Base-by-base conservation (phyloP, 192 early-diverging fungal species). In the Diversispora epigaea region DNA sequence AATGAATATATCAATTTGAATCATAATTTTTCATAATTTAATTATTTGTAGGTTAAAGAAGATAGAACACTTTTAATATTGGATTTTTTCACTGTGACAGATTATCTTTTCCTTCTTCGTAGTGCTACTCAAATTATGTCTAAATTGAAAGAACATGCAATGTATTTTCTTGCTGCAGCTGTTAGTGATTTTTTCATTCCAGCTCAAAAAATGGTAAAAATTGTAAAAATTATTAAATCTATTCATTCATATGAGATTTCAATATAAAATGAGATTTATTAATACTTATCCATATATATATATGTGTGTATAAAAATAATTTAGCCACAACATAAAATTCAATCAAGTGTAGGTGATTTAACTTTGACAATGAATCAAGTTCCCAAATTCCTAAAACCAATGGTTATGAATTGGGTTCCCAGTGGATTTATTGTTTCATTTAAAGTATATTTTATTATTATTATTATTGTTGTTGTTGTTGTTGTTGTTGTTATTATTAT, bases 101-200 rank as follows among this genome's bases (percentile, higher is more conserved):
- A 98, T 66, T 99, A 99, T 76, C 81, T 99, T 52, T 98, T 97
- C 77, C 80, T 94, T 43, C 86, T 99, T 21, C 89, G 93, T 7
- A 85, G 87, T 44, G 87, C 91, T 15, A 90, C 95, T 1, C 79
- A 84, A 44, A 81, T 90, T 49, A 82, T 98, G 77, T 84, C 89
- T 6, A 78, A 77, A 12, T 71, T 96, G 68, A 83, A 90, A 8
- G 78, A 89, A 4, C 81, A 84, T 11, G 92, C 91, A 22, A 93
- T 99, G 93, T 96, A 92, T 80, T 99, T 98, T 77, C 83, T 99
- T 43, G 98, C 98, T 0, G 98, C 98, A 4, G 98, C 98, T 10
- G 98, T 99, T 57, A 93, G 91, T 71, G 98, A 99, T 74, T 99
- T 99, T 77, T 99, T 96, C 77, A 95, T 99, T 81, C 98, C 98